Base-by-base conservation (phyloP, 2,329 filamentous ascomycete species). In the Alternaria tenuissima region DNA sequence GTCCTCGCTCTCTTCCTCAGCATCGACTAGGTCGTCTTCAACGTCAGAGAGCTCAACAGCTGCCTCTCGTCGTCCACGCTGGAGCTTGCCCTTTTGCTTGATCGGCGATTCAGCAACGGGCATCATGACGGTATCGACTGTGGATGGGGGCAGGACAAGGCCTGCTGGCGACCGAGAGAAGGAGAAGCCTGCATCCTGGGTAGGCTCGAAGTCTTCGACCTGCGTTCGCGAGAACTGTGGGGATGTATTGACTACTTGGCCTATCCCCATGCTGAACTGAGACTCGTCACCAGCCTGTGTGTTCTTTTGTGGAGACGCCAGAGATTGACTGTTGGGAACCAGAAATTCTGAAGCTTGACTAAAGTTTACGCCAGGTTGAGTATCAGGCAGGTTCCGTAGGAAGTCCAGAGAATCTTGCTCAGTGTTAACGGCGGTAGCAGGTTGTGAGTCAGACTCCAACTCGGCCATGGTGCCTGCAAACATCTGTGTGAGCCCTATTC, bases 391-490 rank as follows among this genome's bases (percentile, higher is more conserved):
- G 48, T 78, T 77, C 57, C 81, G 79, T 12, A 86, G 76, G 43
- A 86, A 83, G 20, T 81, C 80, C 9, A 86, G 66, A 9, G 85
- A 86, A 62, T 86, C 83, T 63, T 82, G 78, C 60, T 84, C 79
- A 54, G 70, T 49, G 63, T 80, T 70, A 52, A 63, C 34, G 30
- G 55, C 55, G 43, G 75, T 62, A 43, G 66, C 57, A 49, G 68
- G 74, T 16, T 78, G 75, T 82, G 70, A 65, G 7, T 71, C 77
- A 3, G 76, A 75, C 49, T 84, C 79, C 60, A 83, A 82, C 38
- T 87, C 88, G 48, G 91, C 93, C 88, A 97, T 91, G 1, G 93
- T 97, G 12, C 92, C 92, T 5, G 91, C 91, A 74, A 97, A 97
- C 63, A 95, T 94, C 71, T 97, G 94, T 0, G 93, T 96, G 44